Conservation (phyloP, 257 asterid species). For the Nyctanthes arbortristis region DNA sequence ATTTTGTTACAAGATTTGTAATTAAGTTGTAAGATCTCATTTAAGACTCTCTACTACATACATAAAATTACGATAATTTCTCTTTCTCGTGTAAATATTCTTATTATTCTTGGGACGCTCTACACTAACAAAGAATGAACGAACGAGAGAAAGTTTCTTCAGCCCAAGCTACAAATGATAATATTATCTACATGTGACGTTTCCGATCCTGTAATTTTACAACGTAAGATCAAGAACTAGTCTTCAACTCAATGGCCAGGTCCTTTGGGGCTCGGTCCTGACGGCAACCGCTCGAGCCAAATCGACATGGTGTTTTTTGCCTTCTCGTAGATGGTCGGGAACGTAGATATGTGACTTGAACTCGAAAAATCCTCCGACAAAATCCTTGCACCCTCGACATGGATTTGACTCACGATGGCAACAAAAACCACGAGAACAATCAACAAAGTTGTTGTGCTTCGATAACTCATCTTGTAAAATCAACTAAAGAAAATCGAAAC, state of each 20-base stretch:
- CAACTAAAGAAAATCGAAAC: too few species aligned
- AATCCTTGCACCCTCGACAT: conserved; percentile 21
- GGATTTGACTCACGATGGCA: conserved; percentile 10
- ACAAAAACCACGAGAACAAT: conserved; percentile 4
- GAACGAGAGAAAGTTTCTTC: too few species aligned
- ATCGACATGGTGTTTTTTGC: conserved; percentile 23
- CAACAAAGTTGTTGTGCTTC: background rate
- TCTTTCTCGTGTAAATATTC: too few species aligned
- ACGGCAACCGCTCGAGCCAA: conserved; percentile 25
- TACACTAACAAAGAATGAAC: too few species aligned
- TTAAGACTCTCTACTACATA: too few species aligned
- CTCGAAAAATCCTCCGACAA: conserved; percentile 14
- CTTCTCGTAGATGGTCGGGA: conserved; percentile 14
- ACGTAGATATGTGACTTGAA: conserved; percentile 8
- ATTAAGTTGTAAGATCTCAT: too few species aligned
- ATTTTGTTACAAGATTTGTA: too few species aligned
- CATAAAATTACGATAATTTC: too few species aligned
- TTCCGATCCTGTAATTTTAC: too few species aligned
- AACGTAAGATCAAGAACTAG: background rate
- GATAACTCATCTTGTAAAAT: background rate
- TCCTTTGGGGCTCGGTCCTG: conserved; percentile 36
- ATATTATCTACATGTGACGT: too few species aligned
- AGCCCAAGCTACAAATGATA: too few species aligned
- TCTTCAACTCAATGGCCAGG: conserved; percentile 24
- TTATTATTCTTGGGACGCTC: too few species aligned